phyloP scores from a whole-genome alignment of 1,139 yeast genomes.

The Kluyveromyces marxianus region DNA sequence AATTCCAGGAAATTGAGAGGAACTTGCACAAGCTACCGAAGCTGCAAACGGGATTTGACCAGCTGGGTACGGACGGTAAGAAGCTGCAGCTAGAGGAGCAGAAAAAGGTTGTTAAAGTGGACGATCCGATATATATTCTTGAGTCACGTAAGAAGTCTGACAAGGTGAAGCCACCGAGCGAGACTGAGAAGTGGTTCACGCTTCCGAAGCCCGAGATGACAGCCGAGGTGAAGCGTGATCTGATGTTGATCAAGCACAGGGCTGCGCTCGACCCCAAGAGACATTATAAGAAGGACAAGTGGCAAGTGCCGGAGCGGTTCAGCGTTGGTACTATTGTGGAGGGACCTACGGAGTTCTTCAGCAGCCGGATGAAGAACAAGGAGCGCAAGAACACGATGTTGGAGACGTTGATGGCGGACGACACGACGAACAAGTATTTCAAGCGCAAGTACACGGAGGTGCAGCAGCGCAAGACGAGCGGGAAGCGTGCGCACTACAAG shows the following conservation, averaged over 20 bases:
- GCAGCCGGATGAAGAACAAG: slow-evolving; percentile 60
- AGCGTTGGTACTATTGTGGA: slow-evolving; percentile 85
- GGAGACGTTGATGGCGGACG: slow-evolving; percentile 74
- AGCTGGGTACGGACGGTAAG: slow-evolving; percentile 11
- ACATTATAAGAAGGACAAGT: slow-evolving; percentile 83
- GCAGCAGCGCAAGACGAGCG: slow-evolving; percentile 66
- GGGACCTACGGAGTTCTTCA: slow-evolving; percentile 71
- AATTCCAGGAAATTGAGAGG: slow-evolving; percentile 25
- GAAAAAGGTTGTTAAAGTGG: slow-evolving; percentile 9
- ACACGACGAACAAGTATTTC: slow-evolving; percentile 65
- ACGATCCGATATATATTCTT: slow-evolving; percentile 14
- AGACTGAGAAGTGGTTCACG: slow-evolving; percentile 58
- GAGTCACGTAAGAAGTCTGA: slow-evolving; percentile 13
- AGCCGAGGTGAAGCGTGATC: slow-evolving; percentile 58
- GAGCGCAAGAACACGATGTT: slow-evolving; percentile 73
- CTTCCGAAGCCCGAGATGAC: slow-evolving; percentile 78
- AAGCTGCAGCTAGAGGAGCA: background rate
- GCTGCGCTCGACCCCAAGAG: slow-evolving; percentile 92
- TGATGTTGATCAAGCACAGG: slow-evolving; percentile 74
- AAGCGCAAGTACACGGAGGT: slow-evolving; percentile 78
- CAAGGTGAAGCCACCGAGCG: slow-evolving; percentile 16
- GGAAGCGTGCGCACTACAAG: slow-evolving; percentile 63
- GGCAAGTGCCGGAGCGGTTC: slow-evolving; percentile 74
- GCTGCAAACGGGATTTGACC: slow-evolving; percentile 25
- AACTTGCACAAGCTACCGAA: slow-evolving; percentile 24